Base-by-base conservation (phyloP, 2,329 filamentous ascomycete genomes). In the Epichloe sibirici region DNA sequence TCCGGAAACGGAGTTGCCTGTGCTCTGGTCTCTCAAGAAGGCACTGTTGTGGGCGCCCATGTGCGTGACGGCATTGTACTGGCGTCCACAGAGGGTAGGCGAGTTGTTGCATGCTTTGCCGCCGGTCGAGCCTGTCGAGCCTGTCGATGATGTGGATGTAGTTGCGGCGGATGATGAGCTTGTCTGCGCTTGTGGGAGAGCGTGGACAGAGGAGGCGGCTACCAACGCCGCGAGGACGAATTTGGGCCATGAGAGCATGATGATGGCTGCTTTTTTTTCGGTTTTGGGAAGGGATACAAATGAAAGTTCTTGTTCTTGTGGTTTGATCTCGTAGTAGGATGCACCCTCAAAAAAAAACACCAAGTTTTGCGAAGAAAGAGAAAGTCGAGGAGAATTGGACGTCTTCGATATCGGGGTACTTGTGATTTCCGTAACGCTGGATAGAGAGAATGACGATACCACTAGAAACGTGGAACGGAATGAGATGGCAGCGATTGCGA, bases 1-100 rank as follows among this genome's bases (percentile, higher is more conserved):
- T 5, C 84, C 86, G 2, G 82, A 77, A 3, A 81, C 66, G 28
- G 80, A 81, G 65, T 83, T 79, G 55, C 69, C 71, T 1, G 81
- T 85, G 52, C 74, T 76, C 28, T 70, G 65, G 61, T 88, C 82
- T 48, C 85, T 75, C 44, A 90, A 66, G 64, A 90, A 90, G 11
- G 86, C 75, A 55, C 79, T 82, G 69, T 90, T 78, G 69, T 90
- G 87, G 17, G 85, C 85, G 23, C 86, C 86, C 62, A 91, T 79
- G 65, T 90, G 78, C 3, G 87, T 90, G 59, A 93, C 78, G 58
- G 85, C 81, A 69, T 81, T 83, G 72, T 93, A 93, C 17, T 78
- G 70, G 57, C 79, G 80, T 56, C 70, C 72, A 73, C 88, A 93
- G 42, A 93, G 77, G 44, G 75, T 71, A 0, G 86, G 85, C 1